Evolutionary conservation across 441 rosid genomes (phyloP), one percentile per base, ranked within the genome.

Genomic region (Corymbia citriodora): DNA sequence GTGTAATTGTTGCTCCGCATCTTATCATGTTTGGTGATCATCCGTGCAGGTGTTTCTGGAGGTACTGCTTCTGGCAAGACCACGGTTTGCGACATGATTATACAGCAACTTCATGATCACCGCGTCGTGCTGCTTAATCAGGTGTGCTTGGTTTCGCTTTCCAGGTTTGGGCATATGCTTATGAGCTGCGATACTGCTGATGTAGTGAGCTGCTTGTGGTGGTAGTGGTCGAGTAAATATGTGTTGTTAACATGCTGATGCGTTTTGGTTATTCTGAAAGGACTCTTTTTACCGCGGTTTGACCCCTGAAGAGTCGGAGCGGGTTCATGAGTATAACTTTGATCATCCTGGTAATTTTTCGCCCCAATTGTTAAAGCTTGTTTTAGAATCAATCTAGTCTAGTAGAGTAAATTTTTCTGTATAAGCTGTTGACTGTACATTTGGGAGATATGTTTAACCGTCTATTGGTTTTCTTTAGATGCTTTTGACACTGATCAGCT

Each of bases 1-100:
- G n/a, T 70, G 61, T 55, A 16, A 74, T 87, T 53, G 88, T 54
- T 4, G 79, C 19, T 74, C 23, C 3, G 40, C 54, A 23, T 68
- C 52, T 87, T 89, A 49, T 54, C n/a, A 70, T 88, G 53, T 90
- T 7, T 89, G 88, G 72, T 23, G 48, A 87, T 36, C 31, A 17
- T 87, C 55, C n/a, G 89, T 89, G 88, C 93, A 98, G 99, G 99
- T 90, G 99, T 98, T 36, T 96, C 97, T 23, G 99, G 99, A 88
- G 99, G 99, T 92, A 98, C 99, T 9, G 99, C 99, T 93, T 98
- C 99, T 0, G 99, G 99, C 81, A 98, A 98, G 94, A 98, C 99
- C 27, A 98, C 99, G 3, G 99, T 98, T 45, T 98, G 99, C 91
- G 99, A 98, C 92, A 96, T 97, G 99, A 98, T 98, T 88, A 98